Conservation (phyloP, 1,284 basidiomycete genomes). For the Omphalotus olearius region DNA sequence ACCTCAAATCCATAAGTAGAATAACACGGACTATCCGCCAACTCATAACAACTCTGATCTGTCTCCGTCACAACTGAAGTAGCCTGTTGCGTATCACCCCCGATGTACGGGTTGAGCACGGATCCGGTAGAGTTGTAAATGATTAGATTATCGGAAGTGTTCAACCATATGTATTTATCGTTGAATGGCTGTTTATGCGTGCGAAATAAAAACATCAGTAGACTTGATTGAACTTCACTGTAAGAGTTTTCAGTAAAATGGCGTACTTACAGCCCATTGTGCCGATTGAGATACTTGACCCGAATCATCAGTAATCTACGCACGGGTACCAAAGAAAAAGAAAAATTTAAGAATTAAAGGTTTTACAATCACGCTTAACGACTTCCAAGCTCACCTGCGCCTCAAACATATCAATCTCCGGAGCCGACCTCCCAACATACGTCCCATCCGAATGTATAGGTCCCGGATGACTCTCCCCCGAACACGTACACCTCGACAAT, state of each 20-base stretch:
- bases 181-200: constrained; percentile 45
- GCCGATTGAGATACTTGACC: neutral
- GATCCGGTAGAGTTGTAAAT: constrained; percentile 39
- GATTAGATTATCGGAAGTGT: constrained; percentile 37
- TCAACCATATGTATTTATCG: constrained; percentile 42
- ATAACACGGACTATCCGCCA: constrained; percentile 32
- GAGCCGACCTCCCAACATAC: neutral
- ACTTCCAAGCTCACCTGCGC: neutral
- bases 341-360: too few relatives aligned
- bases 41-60: constrained; percentile 47
- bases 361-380: too few relatives aligned
- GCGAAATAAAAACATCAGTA: too few relatives aligned
- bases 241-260: too few relatives aligned
- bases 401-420: constrained; percentile 1
- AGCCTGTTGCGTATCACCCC: constrained; percentile 50
- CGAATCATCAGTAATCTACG: neutral
- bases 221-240: too few relatives aligned
- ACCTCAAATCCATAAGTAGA: constrained; percentile 44
- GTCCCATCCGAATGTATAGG: constrained; percentile 3
- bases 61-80: constrained; percentile 24
- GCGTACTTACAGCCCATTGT: neutral
- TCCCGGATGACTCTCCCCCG: constrained; percentile 76
- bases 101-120: constrained; percentile 38
- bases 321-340: too few relatives aligned
- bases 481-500: constrained; percentile 77